Conservation (phyloP, 345 rosid species). For the Corymbia maculata region DNA sequence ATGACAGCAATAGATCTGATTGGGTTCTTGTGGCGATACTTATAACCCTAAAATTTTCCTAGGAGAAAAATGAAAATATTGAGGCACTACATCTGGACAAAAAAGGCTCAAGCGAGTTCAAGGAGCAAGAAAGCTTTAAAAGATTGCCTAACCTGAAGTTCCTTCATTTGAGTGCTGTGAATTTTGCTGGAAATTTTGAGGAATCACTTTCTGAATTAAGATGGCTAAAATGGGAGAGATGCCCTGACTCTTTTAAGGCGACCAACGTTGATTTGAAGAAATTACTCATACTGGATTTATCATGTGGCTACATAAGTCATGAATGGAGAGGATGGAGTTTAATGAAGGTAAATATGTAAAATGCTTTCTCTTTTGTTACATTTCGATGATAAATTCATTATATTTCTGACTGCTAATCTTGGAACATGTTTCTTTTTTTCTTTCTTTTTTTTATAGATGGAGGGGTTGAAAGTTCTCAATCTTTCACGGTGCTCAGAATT, state of each 20-base stretch:
- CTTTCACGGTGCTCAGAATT: neutral
- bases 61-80: neutral
- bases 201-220: neutral
- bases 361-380: neutral
- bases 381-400: too few species aligned
- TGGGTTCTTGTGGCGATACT: neutral
- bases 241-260: accelerated
- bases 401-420: neutral
- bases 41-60: neutral
- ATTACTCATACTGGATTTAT: accelerated
- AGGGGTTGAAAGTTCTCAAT: neutral
- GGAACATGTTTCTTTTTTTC: neutral
- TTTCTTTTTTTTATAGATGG: neutral
- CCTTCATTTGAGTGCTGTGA: neutral
- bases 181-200: accelerated
- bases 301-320: neutral
- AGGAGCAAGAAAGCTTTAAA: neutral
- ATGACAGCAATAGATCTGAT: too few species aligned
- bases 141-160: neutral
- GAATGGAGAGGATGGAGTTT: neutral
- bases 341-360: neutral
- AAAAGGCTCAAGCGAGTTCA: neutral
- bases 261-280: neutral
- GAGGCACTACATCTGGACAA: neutral
- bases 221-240: neutral